Conservation (phyloP, 2,329 filamentous ascomycete genomes). For the Lojkania enalia region DNA sequence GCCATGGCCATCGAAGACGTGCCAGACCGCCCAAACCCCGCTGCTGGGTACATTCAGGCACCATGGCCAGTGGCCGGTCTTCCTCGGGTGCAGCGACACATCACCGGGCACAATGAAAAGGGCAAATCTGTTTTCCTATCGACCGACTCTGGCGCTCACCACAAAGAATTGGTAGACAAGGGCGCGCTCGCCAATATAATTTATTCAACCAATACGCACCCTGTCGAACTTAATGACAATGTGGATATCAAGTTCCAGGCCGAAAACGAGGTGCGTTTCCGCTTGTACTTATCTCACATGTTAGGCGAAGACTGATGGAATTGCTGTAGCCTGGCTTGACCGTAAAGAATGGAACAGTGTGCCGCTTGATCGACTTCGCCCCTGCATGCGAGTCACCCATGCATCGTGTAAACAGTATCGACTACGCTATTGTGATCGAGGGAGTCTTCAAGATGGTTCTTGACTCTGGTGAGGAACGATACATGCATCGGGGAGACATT, state of each 20-base stretch:
- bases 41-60: neutral
- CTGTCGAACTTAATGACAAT: conserved; percentile 4
- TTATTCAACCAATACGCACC: neutral
- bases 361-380: conserved; percentile 5
- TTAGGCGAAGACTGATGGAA: neutral
- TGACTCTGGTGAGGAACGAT: neutral
- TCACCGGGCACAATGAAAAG: conserved; percentile 1
- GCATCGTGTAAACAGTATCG: conserved; percentile 2
- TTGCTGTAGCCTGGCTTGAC: neutral
- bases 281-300: neutral
- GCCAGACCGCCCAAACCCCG: too few relatives aligned
- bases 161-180: neutral
- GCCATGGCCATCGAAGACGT: too few relatives aligned
- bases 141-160: conserved; percentile 5
- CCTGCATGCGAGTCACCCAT: neutral
- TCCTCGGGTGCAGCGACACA: neutral
- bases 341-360: conserved; percentile 1
- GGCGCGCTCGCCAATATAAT: conserved; percentile 3
- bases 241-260: conserved; percentile 3
- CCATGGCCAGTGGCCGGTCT: neutral
- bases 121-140: conserved; percentile 3
- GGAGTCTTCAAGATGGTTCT: neutral
- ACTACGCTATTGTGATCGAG: neutral
- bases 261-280: neutral
- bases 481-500: neutral